Conservation (phyloP, 441 rosid species). For the Melastoma candidum region DNA sequence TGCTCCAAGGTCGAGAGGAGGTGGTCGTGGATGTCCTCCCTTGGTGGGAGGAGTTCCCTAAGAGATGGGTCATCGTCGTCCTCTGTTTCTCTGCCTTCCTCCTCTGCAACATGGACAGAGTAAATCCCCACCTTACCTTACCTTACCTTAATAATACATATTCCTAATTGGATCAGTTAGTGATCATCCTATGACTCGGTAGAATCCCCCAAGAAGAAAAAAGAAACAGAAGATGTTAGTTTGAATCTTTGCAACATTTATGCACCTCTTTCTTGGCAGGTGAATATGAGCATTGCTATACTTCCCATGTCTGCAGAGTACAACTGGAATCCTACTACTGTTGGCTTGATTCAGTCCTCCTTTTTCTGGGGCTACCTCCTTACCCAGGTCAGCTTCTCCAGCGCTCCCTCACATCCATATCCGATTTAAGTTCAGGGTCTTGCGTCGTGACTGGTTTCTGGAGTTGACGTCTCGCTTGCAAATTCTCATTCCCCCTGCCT, state of each 20-base stretch:
- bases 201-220: no score
- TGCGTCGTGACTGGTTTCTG: no score
- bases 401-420: neutral
- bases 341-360: slow-evolving; percentile 86
- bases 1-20: slow-evolving; percentile 17
- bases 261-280: slow-evolving; percentile 41
- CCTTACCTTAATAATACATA: neutral
- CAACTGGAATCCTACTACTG: slow-evolving; percentile 79
- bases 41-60: slow-evolving; percentile 87
- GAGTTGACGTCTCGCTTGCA: no score
- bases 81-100: slow-evolving; percentile 83
- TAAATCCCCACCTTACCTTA: slow-evolving; percentile 20
- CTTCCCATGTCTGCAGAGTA: slow-evolving; percentile 91
- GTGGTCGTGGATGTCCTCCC: slow-evolving; percentile 22
- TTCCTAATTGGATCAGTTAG: no score
- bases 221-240: neutral
- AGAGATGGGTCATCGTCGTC: slow-evolving; percentile 79
- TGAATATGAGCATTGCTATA: slow-evolving; percentile 93
- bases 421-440: no score
- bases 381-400: slow-evolving; percentile 44
- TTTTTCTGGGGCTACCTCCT: slow-evolving; percentile 98
- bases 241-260: slow-evolving; percentile 15
- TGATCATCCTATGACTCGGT: no score
- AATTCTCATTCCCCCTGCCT: neutral
- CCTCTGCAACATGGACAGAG: slow-evolving; percentile 94